These are phyloP conservation scores for Dendryphion nanum DNA, from an alignment of 2,329 filamentous ascomycete species.

Conservation along the genomic window DNA sequence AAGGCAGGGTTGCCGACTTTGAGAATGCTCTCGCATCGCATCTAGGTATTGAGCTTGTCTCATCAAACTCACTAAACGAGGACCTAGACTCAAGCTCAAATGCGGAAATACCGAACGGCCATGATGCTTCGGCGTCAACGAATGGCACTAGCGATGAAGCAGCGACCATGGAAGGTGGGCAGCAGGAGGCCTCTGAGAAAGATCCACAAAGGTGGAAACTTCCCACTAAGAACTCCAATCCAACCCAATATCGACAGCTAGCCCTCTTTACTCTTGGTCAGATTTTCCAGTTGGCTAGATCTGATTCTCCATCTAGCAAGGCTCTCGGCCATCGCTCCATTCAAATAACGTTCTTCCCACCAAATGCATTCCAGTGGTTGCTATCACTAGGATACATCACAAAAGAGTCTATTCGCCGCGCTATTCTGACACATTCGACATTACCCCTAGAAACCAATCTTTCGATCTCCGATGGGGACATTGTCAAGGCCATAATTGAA, in stretches of 20 bases:
- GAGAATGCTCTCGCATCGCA: constrained; percentile 41
- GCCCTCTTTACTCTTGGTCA: constrained; percentile 54
- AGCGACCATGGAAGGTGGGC: background rate
- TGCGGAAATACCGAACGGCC: too few relatives aligned
- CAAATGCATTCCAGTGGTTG: constrained; percentile 58
- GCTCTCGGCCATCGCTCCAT: constrained; percentile 16
- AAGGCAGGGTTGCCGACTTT: constrained; percentile 41
- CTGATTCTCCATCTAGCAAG: background rate
- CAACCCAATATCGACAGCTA: constrained; percentile 56
- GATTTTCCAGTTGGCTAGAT: constrained; percentile 42
- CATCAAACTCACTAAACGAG: constrained; percentile 7
- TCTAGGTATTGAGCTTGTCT: constrained; percentile 34
- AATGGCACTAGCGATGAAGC: constrained; percentile 21
- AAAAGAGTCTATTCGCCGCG: constrained; percentile 44
- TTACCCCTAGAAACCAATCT: constrained; percentile 47
- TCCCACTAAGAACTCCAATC: constrained; percentile 8
- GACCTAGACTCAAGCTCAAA: constrained; percentile 1
- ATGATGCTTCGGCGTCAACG: constrained; percentile 1
- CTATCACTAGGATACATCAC: constrained; percentile 56
- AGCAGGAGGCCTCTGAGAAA: background rate
- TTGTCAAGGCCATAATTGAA: constrained; percentile 61
- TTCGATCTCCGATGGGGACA: constrained; percentile 57
- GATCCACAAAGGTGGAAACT: constrained; percentile 50
- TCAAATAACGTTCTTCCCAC: constrained; percentile 46
- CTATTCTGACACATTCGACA: constrained; percentile 28